Percentiles rank a stretch among this genome's conserved stretches.
Evolutionary conservation across 1,284 basidiomycete genomes (phyloP).

Genomic region (Hymenochaete sp.): DNA sequence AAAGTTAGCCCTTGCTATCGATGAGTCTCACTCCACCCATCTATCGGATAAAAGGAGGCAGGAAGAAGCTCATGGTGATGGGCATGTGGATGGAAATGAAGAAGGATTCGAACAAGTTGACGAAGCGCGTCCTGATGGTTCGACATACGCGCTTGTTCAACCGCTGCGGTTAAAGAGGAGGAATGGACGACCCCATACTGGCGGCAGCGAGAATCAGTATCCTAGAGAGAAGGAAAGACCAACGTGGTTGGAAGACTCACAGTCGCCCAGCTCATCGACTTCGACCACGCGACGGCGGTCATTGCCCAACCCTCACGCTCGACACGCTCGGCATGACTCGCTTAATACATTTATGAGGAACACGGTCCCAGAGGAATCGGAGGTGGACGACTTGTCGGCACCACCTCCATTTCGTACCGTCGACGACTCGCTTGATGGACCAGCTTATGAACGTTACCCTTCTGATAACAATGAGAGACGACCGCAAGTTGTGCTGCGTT

Average conservation of each 20-base stretch:
- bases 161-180: conserved; percentile 25
- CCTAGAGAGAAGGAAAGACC: conserved; percentile 26
- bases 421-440: conserved; percentile 33
- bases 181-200: conserved; percentile 10
- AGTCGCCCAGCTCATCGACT: conserved; percentile 10
- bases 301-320: conserved; percentile 15
- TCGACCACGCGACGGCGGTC: conserved; percentile 12
- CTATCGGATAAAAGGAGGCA: neutral
- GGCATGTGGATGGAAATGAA: conserved; percentile 39
- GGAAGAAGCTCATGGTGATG: conserved; percentile 39
- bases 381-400: conserved; percentile 29
- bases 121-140: neutral
- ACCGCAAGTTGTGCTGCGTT: conserved; percentile 23
- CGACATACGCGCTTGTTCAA: conserved; percentile 1
- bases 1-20: conserved; percentile 38
- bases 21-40: conserved; percentile 28
- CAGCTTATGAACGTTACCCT: conserved; percentile 29
- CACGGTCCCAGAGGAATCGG: conserved; percentile 18
- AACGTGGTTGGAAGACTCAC: conserved; percentile 27
- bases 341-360: neutral
- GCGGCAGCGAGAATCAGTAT: conserved; percentile 8
- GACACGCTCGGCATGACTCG: conserved; percentile 5
- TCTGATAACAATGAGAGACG: conserved; percentile 25
- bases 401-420: conserved; percentile 34
- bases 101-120: neutral